Conservation (phyloP, 805 yeast genomes). For the Candida krabiensis region DNA sequence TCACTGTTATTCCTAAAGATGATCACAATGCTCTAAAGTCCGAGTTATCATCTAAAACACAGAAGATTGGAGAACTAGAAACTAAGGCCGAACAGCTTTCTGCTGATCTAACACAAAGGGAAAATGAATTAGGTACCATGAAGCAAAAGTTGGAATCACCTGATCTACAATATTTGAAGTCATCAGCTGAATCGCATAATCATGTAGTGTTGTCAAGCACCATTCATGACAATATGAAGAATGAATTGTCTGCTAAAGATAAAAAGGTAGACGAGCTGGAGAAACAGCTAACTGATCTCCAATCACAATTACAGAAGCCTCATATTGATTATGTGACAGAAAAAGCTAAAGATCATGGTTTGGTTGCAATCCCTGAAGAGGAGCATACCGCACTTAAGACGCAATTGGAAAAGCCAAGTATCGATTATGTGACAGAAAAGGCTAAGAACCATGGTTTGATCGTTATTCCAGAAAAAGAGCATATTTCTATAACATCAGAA, state of each 20-base stretch:
- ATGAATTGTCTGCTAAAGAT: neutral
- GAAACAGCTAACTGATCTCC: constrained; percentile 2
- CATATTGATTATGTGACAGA: constrained; percentile 22
- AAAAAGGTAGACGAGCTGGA: neutral
- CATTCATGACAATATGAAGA: neutral
- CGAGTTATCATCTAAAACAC: constrained; percentile 5
- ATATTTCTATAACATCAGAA: constrained; percentile 2
- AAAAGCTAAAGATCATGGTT: constrained; percentile 20
- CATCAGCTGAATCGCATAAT: constrained; percentile 23
- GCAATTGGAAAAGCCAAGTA: constrained; percentile 10
- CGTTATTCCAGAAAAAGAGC: constrained; percentile 10
- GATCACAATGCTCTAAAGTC: constrained; percentile 12
- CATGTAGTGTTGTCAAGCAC: constrained; percentile 10
- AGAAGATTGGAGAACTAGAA: constrained; percentile 5
- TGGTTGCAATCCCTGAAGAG: constrained; percentile 6
- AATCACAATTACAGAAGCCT: constrained; percentile 25
- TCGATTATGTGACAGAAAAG: constrained; percentile 30
- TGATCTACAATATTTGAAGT: constrained; percentile 27
- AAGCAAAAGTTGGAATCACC: constrained; percentile 7
- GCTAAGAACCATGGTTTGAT: constrained; percentile 20
- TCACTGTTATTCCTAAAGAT: constrained; percentile 33
- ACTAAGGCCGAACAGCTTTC: neutral
- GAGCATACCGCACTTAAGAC: constrained; percentile 5
- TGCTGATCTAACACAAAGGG: constrained; percentile 6
- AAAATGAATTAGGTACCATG: constrained; percentile 9